phyloP scores from a whole-genome alignment of 2,329 filamentous ascomycete genomes.

The Berkeleyomyces basicola region DNA sequence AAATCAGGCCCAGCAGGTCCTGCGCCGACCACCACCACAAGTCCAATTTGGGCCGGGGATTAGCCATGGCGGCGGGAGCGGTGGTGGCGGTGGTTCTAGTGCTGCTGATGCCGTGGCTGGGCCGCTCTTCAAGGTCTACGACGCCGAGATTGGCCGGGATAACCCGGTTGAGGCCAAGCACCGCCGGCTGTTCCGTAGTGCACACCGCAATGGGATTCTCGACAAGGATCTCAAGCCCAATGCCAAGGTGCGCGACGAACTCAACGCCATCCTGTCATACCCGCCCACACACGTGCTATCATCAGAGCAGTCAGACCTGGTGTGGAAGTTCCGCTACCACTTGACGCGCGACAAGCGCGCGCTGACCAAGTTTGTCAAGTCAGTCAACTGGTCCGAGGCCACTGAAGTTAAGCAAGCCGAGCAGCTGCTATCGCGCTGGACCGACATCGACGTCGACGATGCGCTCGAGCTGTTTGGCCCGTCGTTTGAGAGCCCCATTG shows the following conservation, averaged over 20 bases:
- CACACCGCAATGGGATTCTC: constrained; percentile 76
- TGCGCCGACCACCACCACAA: constrained; percentile 67
- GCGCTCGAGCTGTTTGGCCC: constrained; percentile 86
- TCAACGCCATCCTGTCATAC: constrained; percentile 82
- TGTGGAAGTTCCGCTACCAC: constrained; percentile 97
- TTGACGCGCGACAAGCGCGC: constrained; percentile 81
- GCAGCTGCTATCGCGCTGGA: constrained; percentile 83
- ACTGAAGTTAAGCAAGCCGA: constrained; percentile 78
- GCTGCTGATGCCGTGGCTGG: constrained; percentile 24
- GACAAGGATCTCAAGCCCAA: constrained; percentile 95
- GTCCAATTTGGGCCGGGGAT: constrained; percentile 86
- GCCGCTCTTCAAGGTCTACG: constrained; percentile 70
- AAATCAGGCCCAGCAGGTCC: constrained; percentile 25
- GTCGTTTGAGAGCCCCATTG: constrained; percentile 72
- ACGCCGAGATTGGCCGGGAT: constrained; percentile 76
- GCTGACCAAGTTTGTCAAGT: constrained; percentile 94
- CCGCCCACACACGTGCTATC: constrained; percentile 79
- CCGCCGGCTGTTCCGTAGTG: constrained; percentile 74
- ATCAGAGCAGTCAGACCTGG: constrained; percentile 82
- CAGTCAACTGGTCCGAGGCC: constrained; percentile 80
- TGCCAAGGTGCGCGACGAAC: constrained; percentile 82
- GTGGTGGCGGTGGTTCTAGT: background rate
- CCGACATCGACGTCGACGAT: constrained; percentile 91
- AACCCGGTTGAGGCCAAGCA: constrained; percentile 96
- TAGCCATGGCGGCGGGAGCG: constrained; percentile 28